These are phyloP conservation scores for Ceratocystis destructans DNA, from an alignment of 2,329 filamentous ascomycete genomes.

Conservation along the genomic window DNA sequence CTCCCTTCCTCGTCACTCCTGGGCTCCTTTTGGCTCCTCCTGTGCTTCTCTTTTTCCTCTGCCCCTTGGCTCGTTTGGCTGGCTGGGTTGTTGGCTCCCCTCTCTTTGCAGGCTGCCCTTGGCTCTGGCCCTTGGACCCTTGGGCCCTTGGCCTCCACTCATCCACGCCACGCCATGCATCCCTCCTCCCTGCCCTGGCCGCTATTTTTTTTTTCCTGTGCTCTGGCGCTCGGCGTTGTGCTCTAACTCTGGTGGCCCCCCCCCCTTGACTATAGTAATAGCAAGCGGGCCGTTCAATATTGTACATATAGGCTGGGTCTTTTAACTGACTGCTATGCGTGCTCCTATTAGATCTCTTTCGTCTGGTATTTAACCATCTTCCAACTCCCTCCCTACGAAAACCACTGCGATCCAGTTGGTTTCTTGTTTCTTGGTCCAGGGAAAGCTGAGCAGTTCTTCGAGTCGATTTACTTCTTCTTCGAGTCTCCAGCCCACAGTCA, in stretches of 20 bases:
- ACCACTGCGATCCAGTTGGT: constrained; percentile 17
- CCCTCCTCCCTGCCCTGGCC: constrained; percentile 5
- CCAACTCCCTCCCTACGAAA: constrained; percentile 20
- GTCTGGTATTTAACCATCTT: constrained; percentile 19
- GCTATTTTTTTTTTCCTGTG: constrained; percentile 8
- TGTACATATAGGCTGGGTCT: neutral
- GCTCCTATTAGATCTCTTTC: constrained; percentile 16
- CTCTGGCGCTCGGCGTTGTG: neutral
- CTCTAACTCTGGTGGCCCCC: neutral
- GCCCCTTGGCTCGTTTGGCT: constrained; percentile 7
- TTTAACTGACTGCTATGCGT: constrained; percentile 18
- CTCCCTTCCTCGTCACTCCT: constrained; percentile 8
- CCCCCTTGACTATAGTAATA: constrained; percentile 7
- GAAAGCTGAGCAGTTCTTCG: constrained; percentile 19
- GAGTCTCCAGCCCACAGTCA: constrained; percentile 19
- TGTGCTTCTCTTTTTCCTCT: constrained; percentile 1
- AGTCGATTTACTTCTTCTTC: constrained; percentile 20
- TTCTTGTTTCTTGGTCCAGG: constrained; percentile 16
- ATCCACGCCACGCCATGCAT: constrained; percentile 8
- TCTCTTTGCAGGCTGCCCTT: neutral
- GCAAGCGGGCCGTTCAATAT: neutral
- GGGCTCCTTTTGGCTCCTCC: neutral
- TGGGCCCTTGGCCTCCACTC: constrained; percentile 4
- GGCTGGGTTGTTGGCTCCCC: too few species aligned
- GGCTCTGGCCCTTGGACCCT: constrained; percentile 7